Conservation (phyloP, 2,329 filamentous ascomycete species). For the Cercospora nicotianae region DNA sequence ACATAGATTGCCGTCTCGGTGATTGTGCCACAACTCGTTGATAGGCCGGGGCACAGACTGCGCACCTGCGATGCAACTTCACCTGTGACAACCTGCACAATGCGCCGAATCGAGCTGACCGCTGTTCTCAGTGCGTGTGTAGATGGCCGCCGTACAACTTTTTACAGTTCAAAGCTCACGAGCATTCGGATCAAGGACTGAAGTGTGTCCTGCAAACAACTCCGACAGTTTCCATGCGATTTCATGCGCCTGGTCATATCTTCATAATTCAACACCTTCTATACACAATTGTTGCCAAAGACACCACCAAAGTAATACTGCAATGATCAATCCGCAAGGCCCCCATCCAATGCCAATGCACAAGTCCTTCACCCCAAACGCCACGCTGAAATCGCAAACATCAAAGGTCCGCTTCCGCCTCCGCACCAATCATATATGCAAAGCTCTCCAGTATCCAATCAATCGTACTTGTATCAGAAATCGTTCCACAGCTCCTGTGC, state of each 20-base stretch:
- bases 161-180: too few species aligned
- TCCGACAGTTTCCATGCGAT: neutral
- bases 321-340: neutral
- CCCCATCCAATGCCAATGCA: neutral
- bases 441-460: neutral
- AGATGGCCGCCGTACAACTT: too few species aligned
- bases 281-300: neutral
- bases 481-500: constrained; percentile 13
- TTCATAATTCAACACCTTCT: neutral
- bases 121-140: neutral
- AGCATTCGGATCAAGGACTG: too few species aligned
- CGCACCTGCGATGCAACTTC: neutral
- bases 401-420: too few species aligned
- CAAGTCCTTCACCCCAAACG: constrained; percentile 1
- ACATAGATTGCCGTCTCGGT: constrained; percentile 2
- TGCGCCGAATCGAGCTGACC: neutral
- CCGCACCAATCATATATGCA: neutral
- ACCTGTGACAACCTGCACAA: neutral
- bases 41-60: neutral
- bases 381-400: constrained; percentile 14
- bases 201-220: neutral
- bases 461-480: neutral
- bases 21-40: neutral
- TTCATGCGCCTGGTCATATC: neutral
- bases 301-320: neutral